A percentile compares a stretch with the other conserved stretches of the same genome.
Conservation (phyloP, 2,329 filamentous ascomycete species). For the Neopestalotiopsis clavispora region DNA sequence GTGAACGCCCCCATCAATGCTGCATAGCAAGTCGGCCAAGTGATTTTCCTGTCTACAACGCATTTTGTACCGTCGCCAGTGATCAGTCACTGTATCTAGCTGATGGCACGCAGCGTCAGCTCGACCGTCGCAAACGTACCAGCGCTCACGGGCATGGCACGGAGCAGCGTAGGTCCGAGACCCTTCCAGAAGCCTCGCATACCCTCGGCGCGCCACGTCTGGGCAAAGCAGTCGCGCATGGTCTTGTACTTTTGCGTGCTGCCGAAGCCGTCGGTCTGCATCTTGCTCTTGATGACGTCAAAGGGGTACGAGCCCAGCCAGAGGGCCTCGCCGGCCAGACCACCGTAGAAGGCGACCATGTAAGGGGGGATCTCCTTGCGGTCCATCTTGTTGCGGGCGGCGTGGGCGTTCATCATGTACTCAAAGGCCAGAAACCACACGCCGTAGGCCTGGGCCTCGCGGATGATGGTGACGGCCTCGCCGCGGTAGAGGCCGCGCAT, state of each 20-base stretch:
- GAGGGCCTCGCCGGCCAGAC: slow-evolving; percentile 88
- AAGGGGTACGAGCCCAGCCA: slow-evolving; percentile 96
- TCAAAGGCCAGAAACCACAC: slow-evolving; percentile 96
- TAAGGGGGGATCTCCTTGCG: slow-evolving; percentile 79
- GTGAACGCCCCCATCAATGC: neutral
- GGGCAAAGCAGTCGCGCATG: slow-evolving; percentile 88
- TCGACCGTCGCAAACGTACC: slow-evolving; percentile 93
- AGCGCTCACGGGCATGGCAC: slow-evolving; percentile 96
- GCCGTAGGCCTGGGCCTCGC: slow-evolving; percentile 94
- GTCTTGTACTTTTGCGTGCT: slow-evolving; percentile 70
- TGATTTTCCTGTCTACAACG: too few relatives aligned
- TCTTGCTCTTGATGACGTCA: slow-evolving; percentile 98
- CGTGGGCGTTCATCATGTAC: slow-evolving; percentile 93
- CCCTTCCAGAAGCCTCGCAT: slow-evolving; percentile 92
- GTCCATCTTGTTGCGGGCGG: slow-evolving; percentile 73
- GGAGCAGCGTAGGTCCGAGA: slow-evolving; percentile 84
- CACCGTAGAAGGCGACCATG: slow-evolving; percentile 92
- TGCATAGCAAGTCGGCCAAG: neutral
- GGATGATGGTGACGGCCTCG: slow-evolving; percentile 80
- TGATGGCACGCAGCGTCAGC: slow-evolving; percentile 67
- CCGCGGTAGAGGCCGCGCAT: slow-evolving; percentile 83
- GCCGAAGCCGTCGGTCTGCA: slow-evolving; percentile 96
- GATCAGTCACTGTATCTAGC: slow-evolving; percentile 28
- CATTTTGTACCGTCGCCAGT: neutral
- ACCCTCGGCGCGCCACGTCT: slow-evolving; percentile 81